Conservation (phyloP, 2,329 filamentous ascomycete genomes). For the Rhinocladiella mackenziei region DNA sequence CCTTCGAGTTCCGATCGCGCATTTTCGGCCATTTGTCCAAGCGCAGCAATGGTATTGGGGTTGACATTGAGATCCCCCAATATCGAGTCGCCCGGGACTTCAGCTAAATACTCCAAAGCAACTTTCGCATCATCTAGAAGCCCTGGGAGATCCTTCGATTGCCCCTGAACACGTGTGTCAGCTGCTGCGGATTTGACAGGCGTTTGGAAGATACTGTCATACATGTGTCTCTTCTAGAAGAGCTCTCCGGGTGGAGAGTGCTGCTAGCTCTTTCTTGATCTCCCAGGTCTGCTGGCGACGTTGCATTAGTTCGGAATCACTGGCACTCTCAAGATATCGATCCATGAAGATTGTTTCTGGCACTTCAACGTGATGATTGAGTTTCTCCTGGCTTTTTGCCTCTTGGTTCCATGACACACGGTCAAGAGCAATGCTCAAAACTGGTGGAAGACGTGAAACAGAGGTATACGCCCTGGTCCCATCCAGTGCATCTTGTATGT, state of each 20-base stretch:
- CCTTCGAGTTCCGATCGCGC: conserved; percentile 22
- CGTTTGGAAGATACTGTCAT: neutral
- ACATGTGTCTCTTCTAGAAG: conserved; percentile 36
- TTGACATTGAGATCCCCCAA: conserved; percentile 19
- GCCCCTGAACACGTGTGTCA: conserved; percentile 15
- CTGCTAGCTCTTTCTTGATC: conserved; percentile 61
- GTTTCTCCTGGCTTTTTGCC: conserved; percentile 61
- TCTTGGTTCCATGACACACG: conserved; percentile 68
- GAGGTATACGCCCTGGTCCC: conserved; percentile 63
- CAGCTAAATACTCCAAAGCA: conserved; percentile 22
- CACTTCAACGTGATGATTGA: conserved; percentile 72
- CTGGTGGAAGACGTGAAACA: conserved; percentile 71
- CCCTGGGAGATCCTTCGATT: conserved; percentile 23
- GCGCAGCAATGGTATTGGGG: conserved; percentile 16
- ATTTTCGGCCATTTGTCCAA: conserved; percentile 22
- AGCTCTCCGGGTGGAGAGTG: conserved; percentile 48
- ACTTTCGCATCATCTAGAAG: conserved; percentile 25
- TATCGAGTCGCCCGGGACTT: conserved; percentile 12
- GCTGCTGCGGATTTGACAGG: neutral
- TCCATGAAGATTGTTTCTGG: conserved; percentile 80
- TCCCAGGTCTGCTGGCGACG: conserved; percentile 70
- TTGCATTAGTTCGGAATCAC: conserved; percentile 58
- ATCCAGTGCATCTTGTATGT: conserved; percentile 68
- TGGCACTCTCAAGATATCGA: conserved; percentile 71
- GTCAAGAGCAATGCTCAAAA: conserved; percentile 86